phyloP scores from a whole-genome alignment of 352 stramenopile species.

The Phytophthora chlamydospora region DNA sequence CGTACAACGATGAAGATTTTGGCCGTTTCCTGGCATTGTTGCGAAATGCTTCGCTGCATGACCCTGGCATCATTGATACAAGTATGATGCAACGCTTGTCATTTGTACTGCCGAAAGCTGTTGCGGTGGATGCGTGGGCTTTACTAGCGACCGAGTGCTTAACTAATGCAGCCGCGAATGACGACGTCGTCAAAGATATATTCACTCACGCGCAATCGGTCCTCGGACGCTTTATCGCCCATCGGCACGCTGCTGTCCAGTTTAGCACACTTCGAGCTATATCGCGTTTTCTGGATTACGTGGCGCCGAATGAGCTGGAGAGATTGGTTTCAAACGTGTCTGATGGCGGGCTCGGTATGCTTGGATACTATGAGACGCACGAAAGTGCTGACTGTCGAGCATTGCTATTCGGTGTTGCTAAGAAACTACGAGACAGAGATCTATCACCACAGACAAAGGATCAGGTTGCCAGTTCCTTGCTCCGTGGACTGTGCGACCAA shows the following conservation, averaged over 20 bases:
- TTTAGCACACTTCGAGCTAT: conserved; percentile 51
- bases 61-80: conserved; percentile 57
- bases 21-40: conserved; percentile 67
- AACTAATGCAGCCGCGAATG: conserved; percentile 49
- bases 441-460: conserved; percentile 20
- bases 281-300: conserved; percentile 37
- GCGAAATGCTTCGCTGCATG: conserved; percentile 67
- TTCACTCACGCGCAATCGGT: conserved; percentile 59
- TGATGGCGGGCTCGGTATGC: conserved; percentile 46
- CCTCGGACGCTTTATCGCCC: conserved; percentile 55
- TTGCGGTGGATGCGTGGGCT: conserved; percentile 66
- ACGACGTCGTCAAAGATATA: conserved; percentile 38
- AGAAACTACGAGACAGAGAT: conserved; percentile 41
- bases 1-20: conserved; percentile 71
- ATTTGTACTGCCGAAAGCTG: conserved; percentile 66
- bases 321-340: conserved; percentile 32
- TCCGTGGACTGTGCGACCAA: conserved; percentile 57
- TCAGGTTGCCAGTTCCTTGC: conserved; percentile 40
- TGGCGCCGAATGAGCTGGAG: conserved; percentile 35
- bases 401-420: conserved; percentile 51
- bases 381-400: conserved; percentile 42
- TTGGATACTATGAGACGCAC: conserved; percentile 46
- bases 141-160: conserved; percentile 55
- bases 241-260: conserved; percentile 60
- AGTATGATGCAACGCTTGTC: conserved; percentile 77